Evolutionary conservation across 2,329 filamentous ascomycete genomes (phyloP), one percentile per base, ranked within the genome.

Genomic region (Neurospora sp.): DNA sequence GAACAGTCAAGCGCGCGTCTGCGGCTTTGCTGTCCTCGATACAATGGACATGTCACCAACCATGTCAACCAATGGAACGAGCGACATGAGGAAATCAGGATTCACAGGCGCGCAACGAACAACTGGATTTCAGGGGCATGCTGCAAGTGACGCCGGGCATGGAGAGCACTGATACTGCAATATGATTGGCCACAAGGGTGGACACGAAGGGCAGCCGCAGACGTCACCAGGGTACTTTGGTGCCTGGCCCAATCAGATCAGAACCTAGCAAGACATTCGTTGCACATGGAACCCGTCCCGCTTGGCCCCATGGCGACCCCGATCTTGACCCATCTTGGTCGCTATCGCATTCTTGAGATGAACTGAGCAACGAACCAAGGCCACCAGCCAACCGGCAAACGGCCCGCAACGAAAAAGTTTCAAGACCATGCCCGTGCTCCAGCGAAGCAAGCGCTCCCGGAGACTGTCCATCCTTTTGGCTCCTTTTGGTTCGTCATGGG

Each of bases 191-290:
- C 65, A 46, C n/a, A 38, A 67, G 33, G 39, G 28, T 28, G n/a
- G 23, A 23, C 23, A 23, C 23, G 23, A 28, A 28, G 2, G 28
- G 69, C 67, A 71, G 72, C 74, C 75, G 70, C 75, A 73, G 74
- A 76, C 75, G 75, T 76, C 75, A 76, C 73, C 38, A 62, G 23
- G 40, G 52, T 36, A 62, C 52, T 33, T 62, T 62, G 52, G 52
- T 62, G 52, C 17, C 52, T 15, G 52, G 28, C 28, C 52, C 52
- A 62, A 62, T 62, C 52, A 62, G 23, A 17, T 33, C 23, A 33
- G 52, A 33, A 62, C 28, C 28, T 28, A 28, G 52, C 52, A 62
- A 62, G 52, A 62, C 52, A 17, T 33, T 57, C 28, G 46, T 57
- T 57, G 46, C 46, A 57, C 19, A 28, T 57, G 46, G 46, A 57